Evolutionary conservation across 164 flowering plant genomes (phyloP).

Genomic region (Stephania japonica): DNA sequence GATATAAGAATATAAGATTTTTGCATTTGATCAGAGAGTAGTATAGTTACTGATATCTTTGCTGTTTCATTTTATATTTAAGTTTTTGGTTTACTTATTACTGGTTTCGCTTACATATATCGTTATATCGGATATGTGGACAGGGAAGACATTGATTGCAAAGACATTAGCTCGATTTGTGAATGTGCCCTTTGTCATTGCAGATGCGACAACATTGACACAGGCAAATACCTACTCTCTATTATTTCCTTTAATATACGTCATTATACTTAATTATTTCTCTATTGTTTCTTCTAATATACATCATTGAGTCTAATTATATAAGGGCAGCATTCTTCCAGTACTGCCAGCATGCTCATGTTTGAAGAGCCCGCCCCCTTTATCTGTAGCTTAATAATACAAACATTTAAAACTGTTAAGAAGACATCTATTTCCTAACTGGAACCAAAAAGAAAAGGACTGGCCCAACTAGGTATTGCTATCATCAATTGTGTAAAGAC

Average conservation of each 20-base stretch:
- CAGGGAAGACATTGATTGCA: slow-evolving; percentile 97
- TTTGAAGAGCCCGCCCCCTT: not conserved
- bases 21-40: not conserved
- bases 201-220: slow-evolving; percentile 93
- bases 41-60: not conserved
- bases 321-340: not conserved
- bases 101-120: slow-evolving; percentile 13
- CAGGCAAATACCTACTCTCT: slow-evolving; percentile 50
- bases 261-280: not conserved
- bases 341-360: not conserved
- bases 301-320: not conserved
- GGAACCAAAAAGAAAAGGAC: no score
- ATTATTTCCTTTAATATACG: not conserved
- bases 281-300: not conserved
- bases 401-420: no score
- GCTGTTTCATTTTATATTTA: not conserved
- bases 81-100: not conserved
- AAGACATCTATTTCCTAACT: no score
- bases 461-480: not conserved
- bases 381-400: no score
- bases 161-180: slow-evolving; percentile 95
- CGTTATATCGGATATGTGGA: slow-evolving; percentile 18
- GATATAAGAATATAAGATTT: slow-evolving; percentile 5
- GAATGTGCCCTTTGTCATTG: slow-evolving; percentile 97
- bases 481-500: not conserved